Percentiles rank a stretch among this genome's conserved stretches.
Evolutionary conservation across 495 filamentous ascomycete genomes (phyloP).

Genomic region (Talaromyces adpressus): DNA sequence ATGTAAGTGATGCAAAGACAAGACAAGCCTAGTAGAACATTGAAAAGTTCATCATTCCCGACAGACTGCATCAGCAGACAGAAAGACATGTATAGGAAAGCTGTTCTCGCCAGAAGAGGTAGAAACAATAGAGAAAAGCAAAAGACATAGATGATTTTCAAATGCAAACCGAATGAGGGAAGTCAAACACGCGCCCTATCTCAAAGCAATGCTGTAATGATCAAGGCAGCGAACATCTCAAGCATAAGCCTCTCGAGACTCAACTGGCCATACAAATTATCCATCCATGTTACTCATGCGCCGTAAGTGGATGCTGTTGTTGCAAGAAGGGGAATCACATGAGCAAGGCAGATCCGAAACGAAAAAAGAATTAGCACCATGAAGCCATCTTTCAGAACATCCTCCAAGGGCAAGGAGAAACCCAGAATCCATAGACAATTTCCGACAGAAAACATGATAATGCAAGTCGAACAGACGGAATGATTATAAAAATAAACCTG

Average conservation of each 20-base stretch:
- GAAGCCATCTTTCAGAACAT: slow-evolving; percentile 8
- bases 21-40: slow-evolving; percentile 11
- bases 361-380: slow-evolving; percentile 5
- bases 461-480: neutral
- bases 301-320: slow-evolving; percentile 11
- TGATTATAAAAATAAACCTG: neutral
- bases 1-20: neutral
- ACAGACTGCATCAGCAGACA: neutral
- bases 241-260: neutral
- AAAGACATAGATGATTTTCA: neutral
- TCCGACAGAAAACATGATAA: neutral
- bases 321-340: slow-evolving; percentile 12
- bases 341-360: slow-evolving; percentile 7
- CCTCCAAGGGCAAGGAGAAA: slow-evolving; percentile 5
- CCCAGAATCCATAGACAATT: neutral
- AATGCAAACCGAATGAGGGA: slow-evolving; percentile 1
- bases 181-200: neutral
- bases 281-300: slow-evolving; percentile 11
- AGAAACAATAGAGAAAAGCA: neutral
- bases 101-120: neutral
- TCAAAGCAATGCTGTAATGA: slow-evolving; percentile 7
- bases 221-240: neutral
- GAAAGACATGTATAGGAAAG: slow-evolving; percentile 1
- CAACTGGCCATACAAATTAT: slow-evolving; percentile 7
- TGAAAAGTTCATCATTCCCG: neutral